A percentile compares a stretch with the other conserved stretches of the same genome.
Evolutionary conservation across 1,284 basidiomycete genomes (phyloP).

Genomic region (Fistulina hepatica): DNA sequence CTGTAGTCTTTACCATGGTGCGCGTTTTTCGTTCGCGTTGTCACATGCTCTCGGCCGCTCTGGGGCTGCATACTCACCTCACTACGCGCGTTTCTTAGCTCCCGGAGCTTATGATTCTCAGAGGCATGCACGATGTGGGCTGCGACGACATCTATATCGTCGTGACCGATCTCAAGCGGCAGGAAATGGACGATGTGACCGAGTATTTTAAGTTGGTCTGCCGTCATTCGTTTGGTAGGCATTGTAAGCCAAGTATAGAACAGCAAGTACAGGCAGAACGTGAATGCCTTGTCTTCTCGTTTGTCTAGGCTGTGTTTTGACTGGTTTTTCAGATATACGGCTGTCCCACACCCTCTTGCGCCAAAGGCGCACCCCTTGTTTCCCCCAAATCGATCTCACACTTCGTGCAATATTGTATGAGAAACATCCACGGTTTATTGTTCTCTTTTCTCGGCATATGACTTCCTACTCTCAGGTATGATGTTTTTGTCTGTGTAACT

Average conservation of each 20-base stretch:
- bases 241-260: slow-evolving; percentile 54
- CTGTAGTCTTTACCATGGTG: slow-evolving; percentile 69
- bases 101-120: slow-evolving; percentile 62
- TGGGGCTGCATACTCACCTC: background rate
- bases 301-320: background rate
- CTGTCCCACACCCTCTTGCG: slow-evolving; percentile 51
- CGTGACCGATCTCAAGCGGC: slow-evolving; percentile 61
- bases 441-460: slow-evolving; percentile 66
- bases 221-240: slow-evolving; percentile 45
- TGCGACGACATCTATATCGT: slow-evolving; percentile 68
- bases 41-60: background rate
- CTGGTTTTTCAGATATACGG: slow-evolving; percentile 41
- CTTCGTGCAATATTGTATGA: slow-evolving; percentile 62
- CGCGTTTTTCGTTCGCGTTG: too few relatives aligned
- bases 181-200: slow-evolving; percentile 67
- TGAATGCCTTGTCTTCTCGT: slow-evolving; percentile 23
- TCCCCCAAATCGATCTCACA: slow-evolving; percentile 66
- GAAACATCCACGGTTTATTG: slow-evolving; percentile 59
- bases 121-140: slow-evolving; percentile 66
- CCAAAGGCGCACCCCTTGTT: slow-evolving; percentile 58
- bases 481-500: too few relatives aligned
- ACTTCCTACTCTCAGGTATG: slow-evolving; percentile 68
- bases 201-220: slow-evolving; percentile 66
- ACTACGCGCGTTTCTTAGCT: slow-evolving; percentile 30
- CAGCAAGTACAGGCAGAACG: slow-evolving; percentile 56